phyloP scores from a whole-genome alignment of 139 green algal species.

The Mesostigma viride region DNA sequence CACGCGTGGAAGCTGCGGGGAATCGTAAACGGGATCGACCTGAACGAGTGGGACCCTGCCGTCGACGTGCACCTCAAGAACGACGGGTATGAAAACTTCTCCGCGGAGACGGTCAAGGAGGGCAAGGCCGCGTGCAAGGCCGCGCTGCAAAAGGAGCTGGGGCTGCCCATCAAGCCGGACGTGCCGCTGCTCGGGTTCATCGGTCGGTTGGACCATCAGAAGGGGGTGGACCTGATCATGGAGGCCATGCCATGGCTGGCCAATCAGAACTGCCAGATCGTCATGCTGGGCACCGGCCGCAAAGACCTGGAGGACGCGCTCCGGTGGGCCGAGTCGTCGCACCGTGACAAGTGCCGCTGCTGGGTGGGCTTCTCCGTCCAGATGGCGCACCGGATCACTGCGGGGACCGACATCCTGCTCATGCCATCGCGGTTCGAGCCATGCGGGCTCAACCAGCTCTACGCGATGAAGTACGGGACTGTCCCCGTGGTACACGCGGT shows the following conservation, averaged over 20 bases:
- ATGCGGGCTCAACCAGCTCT: slow-evolving; percentile 75
- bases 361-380: slow-evolving; percentile 69
- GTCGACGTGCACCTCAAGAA: slow-evolving; percentile 48
- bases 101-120: slow-evolving; percentile 19
- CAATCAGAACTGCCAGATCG: slow-evolving; percentile 63
- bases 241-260: slow-evolving; percentile 42
- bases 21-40: slow-evolving; percentile 96
- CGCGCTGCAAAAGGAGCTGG: slow-evolving; percentile 63
- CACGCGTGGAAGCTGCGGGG: slow-evolving; percentile 78
- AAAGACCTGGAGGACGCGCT: slow-evolving; percentile 70
- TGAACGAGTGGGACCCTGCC: slow-evolving; percentile 62
- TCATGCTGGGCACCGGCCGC: slow-evolving; percentile 82
- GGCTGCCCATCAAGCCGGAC: slow-evolving; percentile 71
- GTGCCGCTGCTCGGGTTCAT: slow-evolving; percentile 49
- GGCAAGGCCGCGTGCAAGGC: slow-evolving; percentile 80
- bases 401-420: slow-evolving; percentile 69
- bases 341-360: slow-evolving; percentile 32
- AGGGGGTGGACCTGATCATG: slow-evolving; percentile 93
- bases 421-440: slow-evolving; percentile 84
- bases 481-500: slow-evolving; percentile 71
- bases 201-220: slow-evolving; percentile 63
- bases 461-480: slow-evolving; percentile 66
- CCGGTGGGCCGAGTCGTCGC: slow-evolving; percentile 21
- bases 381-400: slow-evolving; percentile 69
- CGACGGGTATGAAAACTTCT: slow-evolving; percentile 65